These are phyloP conservation scores for Kodamaea kaohsiungensis DNA, from an alignment of 805 yeast genomes.

Conservation along the genomic window DNA sequence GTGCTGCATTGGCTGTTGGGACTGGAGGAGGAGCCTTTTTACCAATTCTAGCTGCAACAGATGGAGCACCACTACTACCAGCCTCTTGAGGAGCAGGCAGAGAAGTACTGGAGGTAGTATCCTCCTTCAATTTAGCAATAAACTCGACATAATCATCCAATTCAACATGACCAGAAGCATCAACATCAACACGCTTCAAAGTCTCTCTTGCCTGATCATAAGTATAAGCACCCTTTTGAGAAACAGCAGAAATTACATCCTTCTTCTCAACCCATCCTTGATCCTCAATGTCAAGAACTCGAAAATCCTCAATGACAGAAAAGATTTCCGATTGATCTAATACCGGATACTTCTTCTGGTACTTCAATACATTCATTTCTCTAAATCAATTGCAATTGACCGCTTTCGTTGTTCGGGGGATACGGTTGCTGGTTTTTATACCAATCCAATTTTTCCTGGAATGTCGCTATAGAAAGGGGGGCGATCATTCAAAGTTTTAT, in stretches of 20 bases:
- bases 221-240: slow-evolving; percentile 74
- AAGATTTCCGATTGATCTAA: slow-evolving; percentile 86
- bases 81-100: slow-evolving; percentile 28
- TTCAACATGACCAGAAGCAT: slow-evolving; percentile 96
- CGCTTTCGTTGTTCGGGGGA: not conserved
- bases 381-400: not conserved
- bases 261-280: slow-evolving; percentile 94
- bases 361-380: slow-evolving; percentile 43
- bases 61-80: not conserved
- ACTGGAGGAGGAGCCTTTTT: slow-evolving; percentile 35
- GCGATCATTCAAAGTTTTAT: not conserved
- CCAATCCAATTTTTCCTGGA: slow-evolving; percentile 1
- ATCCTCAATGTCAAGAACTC: slow-evolving; percentile 84
- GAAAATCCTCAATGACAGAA: slow-evolving; percentile 79
- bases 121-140: slow-evolving; percentile 74
- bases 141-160: slow-evolving; percentile 89
- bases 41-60: slow-evolving; percentile 3
- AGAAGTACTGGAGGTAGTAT: slow-evolving; percentile 19
- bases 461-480: not conserved
- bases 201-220: slow-evolving; percentile 96
- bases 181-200: slow-evolving; percentile 85
- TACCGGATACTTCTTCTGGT: slow-evolving; percentile 78
- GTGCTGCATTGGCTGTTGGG: slow-evolving; percentile 50
- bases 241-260: slow-evolving; percentile 79
- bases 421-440: slow-evolving; percentile 1